phyloP scores from a whole-genome alignment of 306 rosid species.

The Prosopis cineraria region DNA sequence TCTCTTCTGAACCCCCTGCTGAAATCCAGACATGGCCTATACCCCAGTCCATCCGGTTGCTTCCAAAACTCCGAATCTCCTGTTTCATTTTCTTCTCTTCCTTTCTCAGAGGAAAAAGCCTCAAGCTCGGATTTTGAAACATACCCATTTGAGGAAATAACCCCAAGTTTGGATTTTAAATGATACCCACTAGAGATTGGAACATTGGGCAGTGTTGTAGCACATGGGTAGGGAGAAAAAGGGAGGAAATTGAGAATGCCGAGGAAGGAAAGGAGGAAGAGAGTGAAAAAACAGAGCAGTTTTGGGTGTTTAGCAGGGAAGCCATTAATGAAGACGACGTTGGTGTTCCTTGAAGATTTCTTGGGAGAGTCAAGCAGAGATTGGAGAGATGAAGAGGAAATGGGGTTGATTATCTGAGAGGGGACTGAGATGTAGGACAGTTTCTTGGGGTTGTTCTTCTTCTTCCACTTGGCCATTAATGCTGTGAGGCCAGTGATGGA shows the following conservation, averaged over 20 bases:
- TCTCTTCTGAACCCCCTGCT: constrained; percentile 57
- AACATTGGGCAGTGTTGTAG: constrained; percentile 32
- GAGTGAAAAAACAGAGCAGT: constrained; percentile 52
- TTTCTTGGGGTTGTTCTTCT: constrained; percentile 55
- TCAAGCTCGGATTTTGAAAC: not conserved
- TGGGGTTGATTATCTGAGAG: constrained; percentile 80
- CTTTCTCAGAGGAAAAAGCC: constrained; percentile 2
- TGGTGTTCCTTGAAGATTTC: constrained; percentile 55
- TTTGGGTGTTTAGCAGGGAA: constrained; percentile 40
- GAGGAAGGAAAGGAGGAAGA: constrained; percentile 54
- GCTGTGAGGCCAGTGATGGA: constrained; percentile 26
- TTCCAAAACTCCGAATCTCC: constrained; percentile 62
- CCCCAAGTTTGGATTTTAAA: not conserved
- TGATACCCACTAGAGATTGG: constrained; percentile 25
- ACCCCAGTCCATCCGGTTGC: constrained; percentile 89
- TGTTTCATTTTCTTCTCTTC: not conserved
- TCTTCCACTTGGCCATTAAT: constrained; percentile 70
- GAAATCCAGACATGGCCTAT: constrained; percentile 73
- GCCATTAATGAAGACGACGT: constrained; percentile 14
- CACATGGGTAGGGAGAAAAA: constrained; percentile 58
- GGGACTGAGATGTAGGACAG: constrained; percentile 89
- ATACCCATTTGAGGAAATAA: not conserved
- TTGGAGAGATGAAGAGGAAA: constrained; percentile 79
- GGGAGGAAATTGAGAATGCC: constrained; percentile 57
- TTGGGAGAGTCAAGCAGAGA: constrained; percentile 71